These are phyloP conservation scores for Pleurozium schreberi DNA, from an alignment of 225 moss, liverwort and hornwort genomes.

Conservation along the genomic window DNA sequence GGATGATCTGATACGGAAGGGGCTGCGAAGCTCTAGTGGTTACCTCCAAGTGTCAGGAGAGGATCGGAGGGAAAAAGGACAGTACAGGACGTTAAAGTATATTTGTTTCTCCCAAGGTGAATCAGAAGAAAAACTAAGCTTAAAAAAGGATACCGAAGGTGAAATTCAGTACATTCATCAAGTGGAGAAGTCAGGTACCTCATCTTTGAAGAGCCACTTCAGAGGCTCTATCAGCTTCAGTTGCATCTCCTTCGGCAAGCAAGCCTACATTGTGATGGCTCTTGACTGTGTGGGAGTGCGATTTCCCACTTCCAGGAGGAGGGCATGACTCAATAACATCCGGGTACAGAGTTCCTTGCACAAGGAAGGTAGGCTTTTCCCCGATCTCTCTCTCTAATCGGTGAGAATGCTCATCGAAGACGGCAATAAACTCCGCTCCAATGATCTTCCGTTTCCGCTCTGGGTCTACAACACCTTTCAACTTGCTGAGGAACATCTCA, in stretches of 20 bases:
- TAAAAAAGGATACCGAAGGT: too few relatives aligned
- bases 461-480: constrained; percentile 75
- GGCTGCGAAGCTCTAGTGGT: background rate
- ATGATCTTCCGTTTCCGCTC: constrained; percentile 81
- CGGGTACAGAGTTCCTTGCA: constrained; percentile 78
- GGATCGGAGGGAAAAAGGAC: background rate
- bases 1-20: background rate
- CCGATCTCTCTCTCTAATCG: constrained; percentile 53
- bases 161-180: too few relatives aligned
- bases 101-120: too few relatives aligned
- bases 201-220: constrained; percentile 92
- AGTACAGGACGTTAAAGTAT: background rate
- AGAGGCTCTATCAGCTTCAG: constrained; percentile 79
- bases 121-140: too few relatives aligned
- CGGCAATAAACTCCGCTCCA: constrained; percentile 80
- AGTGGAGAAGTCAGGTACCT: background rate
- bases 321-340: constrained; percentile 95
- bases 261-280: constrained; percentile 95
- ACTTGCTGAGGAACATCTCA: constrained; percentile 62
- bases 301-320: constrained; percentile 84
- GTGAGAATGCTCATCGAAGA: constrained; percentile 68
- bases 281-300: constrained; percentile 84
- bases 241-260: constrained; percentile 72
- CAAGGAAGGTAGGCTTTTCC: constrained; percentile 59
- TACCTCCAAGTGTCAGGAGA: background rate